Conservation (phyloP, 768 basidiomycete genomes). For the Pholiota molesta region DNA sequence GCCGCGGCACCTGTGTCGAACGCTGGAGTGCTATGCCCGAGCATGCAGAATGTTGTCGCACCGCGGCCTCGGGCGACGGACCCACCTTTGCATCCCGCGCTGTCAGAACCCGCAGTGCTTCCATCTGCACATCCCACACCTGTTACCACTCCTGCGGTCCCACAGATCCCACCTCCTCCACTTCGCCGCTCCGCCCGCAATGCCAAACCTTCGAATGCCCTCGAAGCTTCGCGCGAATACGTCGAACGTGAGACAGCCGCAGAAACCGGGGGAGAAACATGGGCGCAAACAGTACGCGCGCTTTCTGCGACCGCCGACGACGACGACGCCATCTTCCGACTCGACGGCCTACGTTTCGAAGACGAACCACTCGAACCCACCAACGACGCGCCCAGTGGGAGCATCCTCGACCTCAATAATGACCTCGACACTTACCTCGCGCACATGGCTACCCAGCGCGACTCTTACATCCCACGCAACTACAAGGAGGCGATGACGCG, state of each 20-base stretch:
- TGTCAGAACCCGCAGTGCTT: too few species aligned
- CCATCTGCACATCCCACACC: too few species aligned
- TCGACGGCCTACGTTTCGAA: too few species aligned
- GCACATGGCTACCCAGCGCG: neutral
- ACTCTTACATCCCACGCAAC: neutral
- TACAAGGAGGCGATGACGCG: conserved; percentile 19
- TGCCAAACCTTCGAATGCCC: neutral
- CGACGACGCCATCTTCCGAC: too few species aligned
- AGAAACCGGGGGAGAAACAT: neutral
- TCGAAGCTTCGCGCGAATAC: neutral
- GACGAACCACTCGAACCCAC: too few species aligned
- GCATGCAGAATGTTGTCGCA: too few species aligned
- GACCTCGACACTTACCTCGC: neutral
- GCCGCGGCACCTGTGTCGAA: too few species aligned
- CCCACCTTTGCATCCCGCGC: neutral
- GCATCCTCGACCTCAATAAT: neutral
- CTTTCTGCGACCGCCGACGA: neutral
- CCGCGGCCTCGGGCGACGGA: too few species aligned
- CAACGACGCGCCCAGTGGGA: too few species aligned
- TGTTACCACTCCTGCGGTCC: neutral
- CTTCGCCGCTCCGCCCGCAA: neutral
- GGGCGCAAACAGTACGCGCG: neutral
- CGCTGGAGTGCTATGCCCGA: neutral
- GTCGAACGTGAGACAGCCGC: neutral
- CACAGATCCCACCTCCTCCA: neutral